Conservation (phyloP, 768 basidiomycete species). For the Auricularia heimuer region DNA sequence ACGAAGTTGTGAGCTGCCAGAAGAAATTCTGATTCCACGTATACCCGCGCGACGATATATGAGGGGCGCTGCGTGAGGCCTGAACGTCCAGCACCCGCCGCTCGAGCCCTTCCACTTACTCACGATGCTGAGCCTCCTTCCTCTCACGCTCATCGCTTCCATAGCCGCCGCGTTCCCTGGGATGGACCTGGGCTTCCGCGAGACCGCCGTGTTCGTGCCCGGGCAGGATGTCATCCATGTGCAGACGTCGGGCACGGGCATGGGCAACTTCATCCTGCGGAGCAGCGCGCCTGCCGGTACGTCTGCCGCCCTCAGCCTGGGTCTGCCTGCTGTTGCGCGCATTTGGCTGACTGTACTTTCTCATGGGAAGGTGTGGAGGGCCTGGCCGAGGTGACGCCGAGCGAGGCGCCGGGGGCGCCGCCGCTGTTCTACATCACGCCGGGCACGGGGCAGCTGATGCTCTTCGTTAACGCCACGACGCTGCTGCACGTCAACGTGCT, state of each 20-base stretch:
- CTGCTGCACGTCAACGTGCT: not conserved
- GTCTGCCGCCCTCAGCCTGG: not conserved
- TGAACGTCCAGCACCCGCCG: no score
- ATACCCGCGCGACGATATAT: no score
- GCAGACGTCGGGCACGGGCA: not conserved
- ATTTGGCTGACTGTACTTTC: not conserved
- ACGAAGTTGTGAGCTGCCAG: no score
- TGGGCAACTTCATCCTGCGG: not conserved
- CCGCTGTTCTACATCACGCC: conserved; percentile 1
- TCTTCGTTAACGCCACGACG: conserved; percentile 1
- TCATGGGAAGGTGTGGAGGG: not conserved
- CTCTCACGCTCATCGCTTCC: not conserved
- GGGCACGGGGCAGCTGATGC: not conserved
- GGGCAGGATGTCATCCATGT: not conserved
- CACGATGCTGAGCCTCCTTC: not conserved
- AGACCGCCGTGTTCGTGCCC: not conserved
- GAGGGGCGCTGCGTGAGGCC: no score
- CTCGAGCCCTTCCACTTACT: not conserved
- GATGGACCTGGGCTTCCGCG: not conserved
- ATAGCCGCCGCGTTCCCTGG: not conserved
- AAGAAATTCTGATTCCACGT: no score
- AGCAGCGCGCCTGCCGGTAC: not conserved
- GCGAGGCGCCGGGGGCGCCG: not conserved
- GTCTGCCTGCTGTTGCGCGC: not conserved
- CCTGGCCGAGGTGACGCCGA: not conserved